Conservation (phyloP, 768 basidiomycete genomes). For the Leccinum subgranulosum region DNA sequence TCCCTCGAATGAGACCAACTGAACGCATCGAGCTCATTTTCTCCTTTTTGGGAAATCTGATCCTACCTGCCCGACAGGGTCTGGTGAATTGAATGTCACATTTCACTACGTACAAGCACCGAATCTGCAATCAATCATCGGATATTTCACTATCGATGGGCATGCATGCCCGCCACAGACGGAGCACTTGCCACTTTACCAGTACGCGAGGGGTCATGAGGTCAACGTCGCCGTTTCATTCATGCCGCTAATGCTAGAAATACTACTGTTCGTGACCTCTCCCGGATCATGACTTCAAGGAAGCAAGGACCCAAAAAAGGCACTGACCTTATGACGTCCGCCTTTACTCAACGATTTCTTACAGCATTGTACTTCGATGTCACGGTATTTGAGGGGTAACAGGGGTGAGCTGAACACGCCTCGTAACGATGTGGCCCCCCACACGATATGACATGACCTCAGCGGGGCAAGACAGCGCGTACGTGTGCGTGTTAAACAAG, state of each 20-base stretch:
- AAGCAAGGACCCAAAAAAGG: not conserved
- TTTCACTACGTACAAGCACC: not conserved
- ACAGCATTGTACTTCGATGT: not conserved
- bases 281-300: not conserved
- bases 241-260: not conserved
- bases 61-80: not conserved
- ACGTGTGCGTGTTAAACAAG: conserved; percentile 1
- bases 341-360: not conserved
- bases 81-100: not conserved
- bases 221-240: not conserved
- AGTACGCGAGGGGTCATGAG: not conserved
- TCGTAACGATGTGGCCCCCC: not conserved
- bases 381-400: not conserved
- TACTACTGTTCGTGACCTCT: not conserved
- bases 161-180: not conserved
- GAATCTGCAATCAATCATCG: not conserved
- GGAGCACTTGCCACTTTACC: not conserved
- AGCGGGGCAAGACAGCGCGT: not conserved
- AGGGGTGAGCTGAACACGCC: not conserved
- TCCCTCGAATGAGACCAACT: not conserved
- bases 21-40: not conserved
- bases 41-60: not conserved
- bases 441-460: not conserved
- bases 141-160: conserved; percentile 1
- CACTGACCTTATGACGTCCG: not conserved